Base-by-base conservation (phyloP, 257 asterid genomes). In the Ehretia macrophylla region DNA sequence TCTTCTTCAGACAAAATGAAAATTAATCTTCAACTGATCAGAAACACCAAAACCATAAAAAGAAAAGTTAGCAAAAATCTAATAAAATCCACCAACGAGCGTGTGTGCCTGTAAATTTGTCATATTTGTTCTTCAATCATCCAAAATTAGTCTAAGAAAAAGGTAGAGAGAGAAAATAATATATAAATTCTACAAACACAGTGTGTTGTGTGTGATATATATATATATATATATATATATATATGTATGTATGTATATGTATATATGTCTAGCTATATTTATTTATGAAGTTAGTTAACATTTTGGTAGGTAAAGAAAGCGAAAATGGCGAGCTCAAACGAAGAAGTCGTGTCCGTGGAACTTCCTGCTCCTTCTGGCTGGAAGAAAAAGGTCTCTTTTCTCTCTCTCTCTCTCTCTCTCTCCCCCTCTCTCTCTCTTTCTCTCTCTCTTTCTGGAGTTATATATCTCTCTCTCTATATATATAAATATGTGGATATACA, bases 301-400 rank as follows among this genome's bases (percentile, higher is more conserved):
- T 22, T 20, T 55, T 13, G 40, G 32, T 61, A 23, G 68, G 64
- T 61, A 54, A 58, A 12, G 47, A 32, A 22, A 16, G 27, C 22
- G 39, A 47, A 47, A 55, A 77, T 77, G 82, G 67, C 78, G 59
- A 77, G 68, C 70, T 67, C 61, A 62, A 23, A 62, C 17, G 57
- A 58, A 65, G 82, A 76, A 55, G 76, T 65, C 20, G 71, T 65
- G 12, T 52, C 68, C 48, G 8, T 77, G 46, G 82, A 77, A 37
- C 76, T 77, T 18, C 82, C 82, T 19, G 79, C 82, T 62, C 79
- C 82, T 57, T 11, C 68, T 22, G 76, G 75, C 23, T 76, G 82
- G 82, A 61, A 57, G 42, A 77, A 77, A 19, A 72, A 56, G 82
- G 79, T 77, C 18, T 5, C 19, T 16, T 45, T 38, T 17, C n/a